phyloP scores from a whole-genome alignment of 192 early-diverging fungal genomes.

The Linnemannia schmuckeri region DNA sequence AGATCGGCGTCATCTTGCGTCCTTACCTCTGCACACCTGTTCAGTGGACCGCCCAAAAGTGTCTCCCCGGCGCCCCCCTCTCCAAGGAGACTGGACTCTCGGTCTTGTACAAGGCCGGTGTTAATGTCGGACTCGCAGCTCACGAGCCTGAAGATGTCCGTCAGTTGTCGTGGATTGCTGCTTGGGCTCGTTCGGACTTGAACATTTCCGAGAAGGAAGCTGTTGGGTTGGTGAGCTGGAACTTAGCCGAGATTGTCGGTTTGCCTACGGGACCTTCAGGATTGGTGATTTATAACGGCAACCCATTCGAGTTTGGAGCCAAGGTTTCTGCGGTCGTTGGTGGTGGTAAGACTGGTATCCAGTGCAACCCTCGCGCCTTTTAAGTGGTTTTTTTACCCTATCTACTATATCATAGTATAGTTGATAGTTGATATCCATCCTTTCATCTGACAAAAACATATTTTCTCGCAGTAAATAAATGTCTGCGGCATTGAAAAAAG shows the following conservation, averaged over 20 bases:
- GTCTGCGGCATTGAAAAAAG: too few species aligned
- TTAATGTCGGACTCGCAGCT: constrained; percentile 71
- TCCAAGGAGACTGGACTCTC: constrained; percentile 66
- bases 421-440: too few species aligned
- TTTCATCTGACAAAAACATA: too few species aligned
- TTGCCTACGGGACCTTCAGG: constrained; percentile 55
- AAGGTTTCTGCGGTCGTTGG: constrained; percentile 71
- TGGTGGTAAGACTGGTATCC: constrained; percentile 60
- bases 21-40: constrained; percentile 76
- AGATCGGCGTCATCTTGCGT: constrained; percentile 74
- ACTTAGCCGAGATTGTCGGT: constrained; percentile 76
- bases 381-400: neutral
- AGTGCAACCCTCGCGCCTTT: constrained; percentile 55
- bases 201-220: constrained; percentile 71
- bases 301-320: constrained; percentile 74
- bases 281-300: constrained; percentile 74
- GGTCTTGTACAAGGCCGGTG: constrained; percentile 67
- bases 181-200: constrained; percentile 69
- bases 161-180: constrained; percentile 84
- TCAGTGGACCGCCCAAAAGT: constrained; percentile 71
- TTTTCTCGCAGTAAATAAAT: too few species aligned
- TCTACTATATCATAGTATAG: too few species aligned
- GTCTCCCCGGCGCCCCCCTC: constrained; percentile 67
- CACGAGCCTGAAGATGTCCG: constrained; percentile 66
- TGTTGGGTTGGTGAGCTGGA: constrained; percentile 77